Percentiles rank a stretch among this genome's conserved stretches.
These are phyloP conservation scores for Ustilaginoidea virens DNA, from an alignment of 2,329 filamentous ascomycete genomes.

Conservation along the genomic window DNA sequence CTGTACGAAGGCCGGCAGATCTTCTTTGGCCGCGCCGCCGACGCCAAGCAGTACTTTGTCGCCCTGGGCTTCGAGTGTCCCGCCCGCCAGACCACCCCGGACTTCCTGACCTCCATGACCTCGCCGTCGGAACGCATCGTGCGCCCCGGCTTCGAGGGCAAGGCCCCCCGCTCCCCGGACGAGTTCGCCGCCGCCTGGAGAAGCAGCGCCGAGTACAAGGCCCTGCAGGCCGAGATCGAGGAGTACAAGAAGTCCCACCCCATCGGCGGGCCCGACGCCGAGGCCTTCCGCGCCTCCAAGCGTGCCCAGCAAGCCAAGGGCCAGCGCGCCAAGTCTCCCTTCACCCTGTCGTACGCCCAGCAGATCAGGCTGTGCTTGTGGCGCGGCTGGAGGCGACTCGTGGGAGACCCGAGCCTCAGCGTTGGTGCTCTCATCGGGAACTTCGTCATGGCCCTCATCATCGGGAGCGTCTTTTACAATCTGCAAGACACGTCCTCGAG, in stretches of 20 bases:
- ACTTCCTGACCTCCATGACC: slow-evolving; percentile 60
- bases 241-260: slow-evolving; percentile 37
- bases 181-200: slow-evolving; percentile 46
- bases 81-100: slow-evolving; percentile 50
- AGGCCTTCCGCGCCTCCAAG: slow-evolving; percentile 39
- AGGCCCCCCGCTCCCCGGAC: slow-evolving; percentile 42
- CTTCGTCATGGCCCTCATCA: slow-evolving; percentile 59
- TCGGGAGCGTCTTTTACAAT: slow-evolving; percentile 71
- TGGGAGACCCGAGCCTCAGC: slow-evolving; percentile 62
- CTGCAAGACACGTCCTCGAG: slow-evolving; percentile 46
- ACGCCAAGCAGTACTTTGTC: slow-evolving; percentile 50
- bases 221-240: slow-evolving; percentile 38
- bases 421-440: slow-evolving; percentile 57
- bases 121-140: slow-evolving; percentile 39
- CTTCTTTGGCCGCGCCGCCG: slow-evolving; percentile 43
- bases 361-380: slow-evolving; percentile 68
- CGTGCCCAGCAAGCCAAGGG: slow-evolving; percentile 38
- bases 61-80: slow-evolving; percentile 53
- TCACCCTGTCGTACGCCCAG: slow-evolving; percentile 61
- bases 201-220: slow-evolving; percentile 33
- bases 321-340: slow-evolving; percentile 58
- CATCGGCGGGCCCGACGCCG: slow-evolving; percentile 38
- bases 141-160: slow-evolving; percentile 38
- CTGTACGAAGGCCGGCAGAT: slow-evolving; percentile 47
- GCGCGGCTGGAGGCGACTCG: slow-evolving; percentile 64